Evolutionary conservation across 345 rosid species (phyloP), one percentile per base, ranked within the genome.

Genomic region (Cardamine resedifolia): DNA sequence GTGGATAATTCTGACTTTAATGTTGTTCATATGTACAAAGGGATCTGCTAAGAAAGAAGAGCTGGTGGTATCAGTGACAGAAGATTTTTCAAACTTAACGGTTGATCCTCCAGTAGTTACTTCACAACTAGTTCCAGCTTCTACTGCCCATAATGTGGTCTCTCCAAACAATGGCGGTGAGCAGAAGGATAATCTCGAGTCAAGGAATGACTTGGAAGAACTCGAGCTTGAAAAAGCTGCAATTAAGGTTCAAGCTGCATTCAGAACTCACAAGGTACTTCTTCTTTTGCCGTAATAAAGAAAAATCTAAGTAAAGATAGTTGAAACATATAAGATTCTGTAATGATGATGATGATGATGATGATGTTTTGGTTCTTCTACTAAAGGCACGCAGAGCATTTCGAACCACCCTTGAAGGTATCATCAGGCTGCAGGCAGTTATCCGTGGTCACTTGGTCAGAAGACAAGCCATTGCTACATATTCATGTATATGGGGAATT

Each of bases 371-470:
- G 71, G 47, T 58, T 64, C 7, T 30, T 64, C 12, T 48, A 3
- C 36, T 57, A 39, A 80, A 92, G 96, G 95, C 88, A 74, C 95
- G 84, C 31, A 77, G 89, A 59, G 81, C 89, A 57, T 84, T 85
- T 81, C 78, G 74, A 71, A 81, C 80, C 34, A 81, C 80, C 34
- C 87, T 86, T 57, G 84, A 88, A 79, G 83, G 88, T 61, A 92
- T 86, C 73, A 82, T 88, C 73, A 87, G 86, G 81, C 82, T 92
- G 60, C 98, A 92, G 70, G 94, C 92, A 49, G 73, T 90, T 67
- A 81, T 88, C 44, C 92, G 89, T 66, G 98, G 98, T 68, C 92
- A 80, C 82, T 70, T 92, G 67, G 96, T 90, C 57, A 82, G 98
- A 79, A 86, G 94, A 78, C 95, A 92, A 81, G 98, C 96, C 66